Evolutionary conservation across 768 basidiomycete species (phyloP), one percentile per base, ranked within the genome.

Genomic region (Lyophyllum semitale): DNA sequence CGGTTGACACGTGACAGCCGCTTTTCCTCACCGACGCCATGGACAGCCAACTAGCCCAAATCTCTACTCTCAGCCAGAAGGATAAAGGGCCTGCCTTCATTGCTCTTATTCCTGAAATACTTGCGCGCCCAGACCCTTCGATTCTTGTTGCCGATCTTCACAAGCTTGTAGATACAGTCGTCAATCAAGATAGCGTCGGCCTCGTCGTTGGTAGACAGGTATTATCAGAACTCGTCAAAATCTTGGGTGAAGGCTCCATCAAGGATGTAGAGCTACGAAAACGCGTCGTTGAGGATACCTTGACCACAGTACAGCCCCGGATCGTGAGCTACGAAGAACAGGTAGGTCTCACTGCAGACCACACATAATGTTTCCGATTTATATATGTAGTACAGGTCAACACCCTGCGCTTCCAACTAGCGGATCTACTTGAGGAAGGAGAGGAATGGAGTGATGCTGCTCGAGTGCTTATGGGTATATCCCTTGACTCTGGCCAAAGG

Each of bases 401-500:
- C 61, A 78, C 83, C 13, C 71, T 98, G 59, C 77, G 93, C 53
- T 92, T 92, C 64, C 87, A 95, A 66, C 84, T 97, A n/a, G 93
- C 96, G 2, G 88, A 96, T 71, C 77, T 97, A 8, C 77, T 95
- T 12, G 94, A 97, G 66, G 68, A 77, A 3, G 92, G 95, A 50
- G 95, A 99, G 69, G 93, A 94, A 67, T 98, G 94, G 90, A 88
- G 87, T 57, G 91, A 87, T 47, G 94, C 97, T 13, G 97, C 97
- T 0, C 85, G 87, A 48, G 89, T 96, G 32, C 80, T 98, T 38
- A 95, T 93, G 84, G 87, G 88, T 37, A 93, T 98, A 38, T 94
- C 93, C 6, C 78, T 97, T 38, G 96, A 98, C 68, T 89, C 92
- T 22, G 87, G 89, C 26, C 86, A 91, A 67, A 83, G 94, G 95